Evolutionary conservation across 331 rosid species (phyloP), one percentile per base, ranked within the genome.

Genomic region (Malus hybrid): DNA sequence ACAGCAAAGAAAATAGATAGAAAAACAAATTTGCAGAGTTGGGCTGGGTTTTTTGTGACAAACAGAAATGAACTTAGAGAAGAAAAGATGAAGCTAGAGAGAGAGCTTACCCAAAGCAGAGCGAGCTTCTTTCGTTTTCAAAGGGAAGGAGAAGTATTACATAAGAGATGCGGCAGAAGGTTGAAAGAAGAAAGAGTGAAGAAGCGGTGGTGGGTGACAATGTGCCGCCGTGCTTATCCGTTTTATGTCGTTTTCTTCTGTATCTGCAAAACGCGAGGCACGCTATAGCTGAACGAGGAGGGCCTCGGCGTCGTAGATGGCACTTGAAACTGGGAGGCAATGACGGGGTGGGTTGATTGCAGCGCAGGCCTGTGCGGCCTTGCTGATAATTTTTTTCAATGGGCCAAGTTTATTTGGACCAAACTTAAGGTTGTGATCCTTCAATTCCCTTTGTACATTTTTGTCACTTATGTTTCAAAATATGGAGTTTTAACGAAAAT

Each of bases 141-240:
- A 13, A 42, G 3, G 12, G 32, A 36, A 10, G 29, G 33, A 67
- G 29, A 67, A 59, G 69, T 19, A 4, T 65, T 67, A 56, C 12
- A 66, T 67, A 32, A 60, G 33, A 32, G 33, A 71, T 34, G 4
- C 8, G 15, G 14, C 7, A 55, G 12, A 36, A 20, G 48, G 11
- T 57, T 44, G 22, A 7, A 68, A n/a, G 46, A 60, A 19, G 22
- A 7, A 68, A 36, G 46, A 60, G 20, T 50, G 71, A 57, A 56
- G 72, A 42, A 65, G 24, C 5, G 63, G 72, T 18, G 54, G 76
- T 36, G 68, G 32, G 57, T 29, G 62, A 67, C 48, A 57, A 39
- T 69, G 19, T 36, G 76, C 77, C 76, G 76, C 74, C 67, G 54
- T 15, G 82, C 84, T 79, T 82, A 78, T 76, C 86, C 76, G n/a